Conservation (phyloP, 768 basidiomycete genomes). For the Lactarius sanguifluus region DNA sequence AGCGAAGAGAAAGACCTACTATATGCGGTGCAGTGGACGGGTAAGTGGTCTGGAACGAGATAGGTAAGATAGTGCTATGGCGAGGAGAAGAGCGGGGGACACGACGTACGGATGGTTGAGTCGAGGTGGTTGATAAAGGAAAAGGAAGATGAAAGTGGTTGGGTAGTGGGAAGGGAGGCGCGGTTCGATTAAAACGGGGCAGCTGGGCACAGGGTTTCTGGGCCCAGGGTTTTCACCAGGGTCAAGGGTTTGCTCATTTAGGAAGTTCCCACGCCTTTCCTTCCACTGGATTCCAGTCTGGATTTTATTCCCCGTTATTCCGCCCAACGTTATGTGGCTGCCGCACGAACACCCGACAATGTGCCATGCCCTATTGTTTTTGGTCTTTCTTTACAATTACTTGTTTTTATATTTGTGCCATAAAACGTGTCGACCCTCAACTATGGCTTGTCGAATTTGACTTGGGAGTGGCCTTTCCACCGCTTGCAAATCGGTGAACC, state of each 20-base stretch:
- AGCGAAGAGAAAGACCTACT: constrained; percentile 16
- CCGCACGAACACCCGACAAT: background rate
- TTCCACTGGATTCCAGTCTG: background rate
- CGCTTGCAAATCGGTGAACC: constrained; percentile 15
- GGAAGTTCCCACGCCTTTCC: constrained; percentile 26
- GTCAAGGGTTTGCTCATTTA: constrained; percentile 29
- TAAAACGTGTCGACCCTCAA: background rate
- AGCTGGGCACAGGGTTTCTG: constrained; percentile 33
- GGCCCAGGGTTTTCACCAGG: constrained; percentile 30
- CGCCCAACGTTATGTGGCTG: background rate
- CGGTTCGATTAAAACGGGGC: constrained; percentile 31
- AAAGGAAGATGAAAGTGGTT: constrained; percentile 27
- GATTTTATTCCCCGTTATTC: constrained; percentile 20
- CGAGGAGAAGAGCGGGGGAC: constrained; percentile 16
- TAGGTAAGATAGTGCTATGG: constrained; percentile 19
- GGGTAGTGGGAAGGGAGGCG: constrained; percentile 25
- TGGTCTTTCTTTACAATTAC: background rate
- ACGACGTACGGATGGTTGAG: constrained; percentile 21
- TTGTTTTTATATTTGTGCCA: background rate
- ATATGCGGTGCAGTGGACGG: constrained; percentile 28
- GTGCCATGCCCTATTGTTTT: background rate
- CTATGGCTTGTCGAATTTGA: background rate
- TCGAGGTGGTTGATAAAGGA: constrained; percentile 29
- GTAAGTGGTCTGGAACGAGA: constrained; percentile 26
- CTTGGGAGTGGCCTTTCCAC: background rate